Conservation (phyloP, 306 rosid species). For the Chamaecrista fasciculata region DNA sequence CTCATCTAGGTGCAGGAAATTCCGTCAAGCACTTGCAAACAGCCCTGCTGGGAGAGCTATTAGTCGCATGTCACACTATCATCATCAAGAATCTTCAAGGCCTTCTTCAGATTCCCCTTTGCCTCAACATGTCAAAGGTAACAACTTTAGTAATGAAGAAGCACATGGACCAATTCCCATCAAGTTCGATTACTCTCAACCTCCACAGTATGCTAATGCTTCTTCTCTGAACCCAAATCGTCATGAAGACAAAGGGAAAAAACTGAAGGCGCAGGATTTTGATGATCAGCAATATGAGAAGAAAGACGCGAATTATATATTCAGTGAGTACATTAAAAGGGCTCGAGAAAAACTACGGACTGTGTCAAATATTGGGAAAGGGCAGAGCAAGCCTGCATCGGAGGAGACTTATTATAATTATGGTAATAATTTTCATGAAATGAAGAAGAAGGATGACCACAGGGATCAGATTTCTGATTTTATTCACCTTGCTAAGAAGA, state of each 20-base stretch:
- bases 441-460: slow-evolving; percentile 22
- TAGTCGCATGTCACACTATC: slow-evolving; percentile 28
- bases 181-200: slow-evolving; percentile 21
- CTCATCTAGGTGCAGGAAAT: slow-evolving; percentile 42
- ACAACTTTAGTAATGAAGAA: not conserved
- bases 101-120: slow-evolving; percentile 20
- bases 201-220: not conserved
- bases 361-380: slow-evolving; percentile 29
- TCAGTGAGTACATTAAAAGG: slow-evolving; percentile 38
- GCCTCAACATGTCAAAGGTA: slow-evolving; percentile 24
- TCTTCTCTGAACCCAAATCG: not conserved
- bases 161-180: slow-evolving; percentile 28
- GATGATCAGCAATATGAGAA: slow-evolving; percentile 16
- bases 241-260: not conserved
- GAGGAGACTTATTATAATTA: slow-evolving; percentile 9
- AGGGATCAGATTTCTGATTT: slow-evolving; percentile 48
- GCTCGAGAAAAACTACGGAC: slow-evolving; percentile 38
- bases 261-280: not conserved
- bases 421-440: too few relatives aligned
- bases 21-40: slow-evolving; percentile 41
- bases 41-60: slow-evolving; percentile 30
- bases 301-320: slow-evolving; percentile 37
- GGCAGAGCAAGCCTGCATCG: slow-evolving; percentile 22
- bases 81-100: slow-evolving; percentile 31
- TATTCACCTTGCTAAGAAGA: slow-evolving; percentile 41